Percentiles rank a stretch among this genome's conserved stretches.
Evolutionary conservation across 352 stramenopile genomes (phyloP).

Genomic region (Globisporangium recalcitrans): DNA sequence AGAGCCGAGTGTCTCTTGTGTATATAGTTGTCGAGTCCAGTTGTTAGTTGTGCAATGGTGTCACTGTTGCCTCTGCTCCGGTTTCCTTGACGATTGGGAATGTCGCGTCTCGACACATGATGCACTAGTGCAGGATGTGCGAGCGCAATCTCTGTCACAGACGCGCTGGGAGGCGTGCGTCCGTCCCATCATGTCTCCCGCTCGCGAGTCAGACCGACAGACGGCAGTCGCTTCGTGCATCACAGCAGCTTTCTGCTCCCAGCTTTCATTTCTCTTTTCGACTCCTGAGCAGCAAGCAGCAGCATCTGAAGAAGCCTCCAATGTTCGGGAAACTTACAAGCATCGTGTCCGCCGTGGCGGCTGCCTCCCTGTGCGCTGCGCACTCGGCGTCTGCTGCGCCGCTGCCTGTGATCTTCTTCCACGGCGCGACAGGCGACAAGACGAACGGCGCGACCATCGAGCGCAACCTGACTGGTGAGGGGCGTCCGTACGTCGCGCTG

Average conservation of each 20-base stretch:
- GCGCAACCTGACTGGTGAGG: conserved; percentile 31
- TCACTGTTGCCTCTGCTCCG: no score
- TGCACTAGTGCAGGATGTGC: no score
- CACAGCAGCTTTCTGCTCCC: background rate
- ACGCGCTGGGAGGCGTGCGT: no score
- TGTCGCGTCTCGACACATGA: no score
- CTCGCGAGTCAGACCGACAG: no score
- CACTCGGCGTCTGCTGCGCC: background rate
- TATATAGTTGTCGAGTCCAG: no score
- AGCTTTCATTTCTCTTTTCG: background rate
- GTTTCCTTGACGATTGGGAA: no score
- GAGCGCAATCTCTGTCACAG: no score
- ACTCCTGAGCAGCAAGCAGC: background rate
- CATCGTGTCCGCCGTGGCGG: background rate
- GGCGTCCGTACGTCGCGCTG: conserved; percentile 28
- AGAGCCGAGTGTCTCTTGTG: no score
- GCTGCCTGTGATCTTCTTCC: conserved; percentile 44
- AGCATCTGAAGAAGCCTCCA: background rate
- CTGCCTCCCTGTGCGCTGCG: background rate
- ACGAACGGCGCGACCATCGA: conserved; percentile 19
- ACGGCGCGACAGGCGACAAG: conserved; percentile 28
- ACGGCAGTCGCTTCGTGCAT: no score
- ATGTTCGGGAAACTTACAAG: background rate
- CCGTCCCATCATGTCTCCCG: no score
- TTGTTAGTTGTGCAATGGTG: no score